Percentiles rank a stretch among this genome's conserved stretches.
Conservation (phyloP, 306 rosid genomes). For the Vigna angularis region DNA sequence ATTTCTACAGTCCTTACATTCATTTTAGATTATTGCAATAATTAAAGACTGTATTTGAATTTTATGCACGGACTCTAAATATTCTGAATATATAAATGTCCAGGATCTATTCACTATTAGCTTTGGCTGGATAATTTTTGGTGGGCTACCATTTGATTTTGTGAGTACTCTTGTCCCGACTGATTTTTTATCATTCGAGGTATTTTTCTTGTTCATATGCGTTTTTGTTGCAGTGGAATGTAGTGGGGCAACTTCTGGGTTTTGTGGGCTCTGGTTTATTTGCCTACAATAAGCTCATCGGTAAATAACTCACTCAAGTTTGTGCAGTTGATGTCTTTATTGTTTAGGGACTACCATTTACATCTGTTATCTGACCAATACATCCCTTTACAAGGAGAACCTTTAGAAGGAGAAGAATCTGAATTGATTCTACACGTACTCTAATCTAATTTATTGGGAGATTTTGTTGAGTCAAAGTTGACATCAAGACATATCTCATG, state of each 20-base stretch:
- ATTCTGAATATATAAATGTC: slow-evolving; percentile 23
- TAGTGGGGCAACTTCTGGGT: slow-evolving; percentile 79
- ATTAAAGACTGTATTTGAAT: slow-evolving; percentile 10
- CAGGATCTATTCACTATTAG: slow-evolving; percentile 88
- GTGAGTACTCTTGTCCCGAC: slow-evolving; percentile 42
- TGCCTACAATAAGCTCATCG: slow-evolving; percentile 81
- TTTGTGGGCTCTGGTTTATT: slow-evolving; percentile 84
- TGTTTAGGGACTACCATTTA: slow-evolving; percentile 24
- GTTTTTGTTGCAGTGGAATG: slow-evolving; percentile 71
- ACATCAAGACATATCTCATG: neutral
- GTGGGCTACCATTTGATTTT: slow-evolving; percentile 76
- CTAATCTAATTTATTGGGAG: slow-evolving; percentile 39
- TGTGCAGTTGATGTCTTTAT: slow-evolving; percentile 31
- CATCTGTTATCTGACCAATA: slow-evolving; percentile 19
- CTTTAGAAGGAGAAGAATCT: slow-evolving; percentile 18
- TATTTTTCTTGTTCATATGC: neutral
- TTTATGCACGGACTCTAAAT: slow-evolving; percentile 23
- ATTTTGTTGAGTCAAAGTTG: slow-evolving; percentile 36
- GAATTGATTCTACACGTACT: slow-evolving; percentile 2
- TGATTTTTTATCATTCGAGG: neutral
- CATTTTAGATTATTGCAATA: neutral
- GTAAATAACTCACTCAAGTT: slow-evolving; percentile 51
- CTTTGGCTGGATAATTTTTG: slow-evolving; percentile 88
- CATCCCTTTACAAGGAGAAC: slow-evolving; percentile 23
- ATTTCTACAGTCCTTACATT: neutral